Evolutionary conservation across 108 stramenopile genomes (phyloP).

Genomic region (Seminavis robusta): DNA sequence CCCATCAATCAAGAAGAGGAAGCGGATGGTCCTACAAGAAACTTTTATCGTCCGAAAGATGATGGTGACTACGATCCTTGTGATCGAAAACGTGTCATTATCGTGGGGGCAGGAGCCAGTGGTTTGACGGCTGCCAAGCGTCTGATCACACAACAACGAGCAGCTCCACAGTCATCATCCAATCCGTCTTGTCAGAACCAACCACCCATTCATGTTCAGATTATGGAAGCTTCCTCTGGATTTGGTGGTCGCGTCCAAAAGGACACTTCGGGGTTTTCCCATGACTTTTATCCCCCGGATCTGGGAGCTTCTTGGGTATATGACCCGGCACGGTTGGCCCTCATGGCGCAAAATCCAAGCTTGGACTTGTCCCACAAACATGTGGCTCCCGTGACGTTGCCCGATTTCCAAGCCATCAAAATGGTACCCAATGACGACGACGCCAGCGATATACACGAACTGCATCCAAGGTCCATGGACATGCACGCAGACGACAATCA

Average conservation of each 20-base stretch:
- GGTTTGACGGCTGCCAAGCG: constrained; percentile 7
- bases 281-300: neutral
- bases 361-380: neutral
- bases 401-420: too few species aligned
- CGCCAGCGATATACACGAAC: too few species aligned
- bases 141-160: too few species aligned
- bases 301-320: constrained; percentile 1
- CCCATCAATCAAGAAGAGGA: too few species aligned
- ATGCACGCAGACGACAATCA: neutral
- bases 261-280: too few species aligned
- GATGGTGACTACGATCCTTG: too few species aligned
- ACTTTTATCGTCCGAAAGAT: too few species aligned
- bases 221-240: neutral
- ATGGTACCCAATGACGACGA: too few species aligned
- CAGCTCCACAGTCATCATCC: too few species aligned
- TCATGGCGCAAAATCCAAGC: neutral
- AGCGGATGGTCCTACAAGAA: too few species aligned
- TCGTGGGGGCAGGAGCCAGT: neutral
- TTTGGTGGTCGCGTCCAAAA: constrained; percentile 2
- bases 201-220: neutral
- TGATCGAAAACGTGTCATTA: neutral
- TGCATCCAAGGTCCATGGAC: neutral
- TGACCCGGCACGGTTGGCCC: neutral
- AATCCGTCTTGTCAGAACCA: too few species aligned
- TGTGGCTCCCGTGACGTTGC: neutral